Conservation (phyloP, 1,139 yeast genomes). For the Geotrichum siamense region DNA sequence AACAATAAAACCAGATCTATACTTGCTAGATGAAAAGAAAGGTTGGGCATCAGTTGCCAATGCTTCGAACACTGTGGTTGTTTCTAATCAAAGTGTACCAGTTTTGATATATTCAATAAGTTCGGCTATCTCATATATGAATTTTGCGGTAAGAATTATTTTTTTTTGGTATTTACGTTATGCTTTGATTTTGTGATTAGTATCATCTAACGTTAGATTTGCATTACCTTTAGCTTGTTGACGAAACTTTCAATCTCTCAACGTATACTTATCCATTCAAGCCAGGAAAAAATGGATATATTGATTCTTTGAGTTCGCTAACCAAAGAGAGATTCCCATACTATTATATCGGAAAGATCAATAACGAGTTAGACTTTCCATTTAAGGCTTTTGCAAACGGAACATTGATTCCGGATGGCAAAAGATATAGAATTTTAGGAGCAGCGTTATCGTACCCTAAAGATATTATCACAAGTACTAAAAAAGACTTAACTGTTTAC, state of each 20-base stretch:
- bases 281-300: conserved; percentile 11
- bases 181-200: neutral
- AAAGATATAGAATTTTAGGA: conserved; percentile 11
- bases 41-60: conserved; percentile 9
- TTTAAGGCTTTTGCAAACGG: conserved; percentile 13
- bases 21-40: neutral
- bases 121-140: conserved; percentile 8
- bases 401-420: conserved; percentile 7
- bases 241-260: conserved; percentile 5
- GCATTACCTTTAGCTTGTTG: conserved; percentile 13
- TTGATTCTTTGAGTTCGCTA: conserved; percentile 10
- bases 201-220: too few relatives aligned
- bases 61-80: neutral
- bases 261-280: conserved; percentile 12
- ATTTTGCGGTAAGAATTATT: conserved; percentile 10
- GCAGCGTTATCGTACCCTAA: conserved; percentile 12
- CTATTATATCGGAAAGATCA: conserved; percentile 6
- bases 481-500: conserved; percentile 6
- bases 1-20: conserved; percentile 5
- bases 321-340: conserved; percentile 9
- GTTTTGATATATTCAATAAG: conserved; percentile 5
- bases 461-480: conserved; percentile 10
- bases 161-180: neutral
- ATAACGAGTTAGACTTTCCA: conserved; percentile 6
- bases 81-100: conserved; percentile 5